Conservation (phyloP, 106 monocot species). For the Gastrodia elata region DNA sequence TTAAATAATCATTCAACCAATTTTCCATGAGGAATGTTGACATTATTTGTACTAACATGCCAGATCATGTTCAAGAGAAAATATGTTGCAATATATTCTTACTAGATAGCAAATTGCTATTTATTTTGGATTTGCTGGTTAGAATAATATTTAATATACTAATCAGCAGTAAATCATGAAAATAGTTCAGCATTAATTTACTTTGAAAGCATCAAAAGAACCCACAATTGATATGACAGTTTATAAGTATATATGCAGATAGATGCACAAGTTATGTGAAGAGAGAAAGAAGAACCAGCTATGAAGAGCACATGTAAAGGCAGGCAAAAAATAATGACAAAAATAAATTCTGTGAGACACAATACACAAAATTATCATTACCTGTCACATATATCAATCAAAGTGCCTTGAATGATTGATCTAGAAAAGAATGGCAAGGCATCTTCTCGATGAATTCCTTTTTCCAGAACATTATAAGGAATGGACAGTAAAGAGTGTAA, state of each 20-base stretch:
- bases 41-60: neutral
- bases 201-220: neutral
- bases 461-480: constrained; percentile 22
- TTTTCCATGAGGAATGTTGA: neutral
- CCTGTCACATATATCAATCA: constrained; percentile 76
- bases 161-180: neutral
- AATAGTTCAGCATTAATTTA: neutral
- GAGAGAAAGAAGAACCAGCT: neutral
- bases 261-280: neutral
- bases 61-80: neutral
- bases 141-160: neutral
- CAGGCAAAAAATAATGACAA: neutral
- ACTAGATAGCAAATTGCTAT: neutral
- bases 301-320: neutral
- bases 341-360: neutral
- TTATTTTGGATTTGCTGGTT: neutral
- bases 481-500: constrained; percentile 59
- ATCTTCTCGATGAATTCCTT: constrained; percentile 11
- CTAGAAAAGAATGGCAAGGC: constrained; percentile 39
- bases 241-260: neutral
- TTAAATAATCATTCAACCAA: no score
- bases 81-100: neutral
- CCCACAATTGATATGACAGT: neutral
- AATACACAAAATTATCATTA: constrained; percentile 12
- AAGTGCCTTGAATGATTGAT: constrained; percentile 34